Base-by-base conservation (phyloP, 495 filamentous ascomycete genomes). In the Hyaloscypha variabilis region DNA sequence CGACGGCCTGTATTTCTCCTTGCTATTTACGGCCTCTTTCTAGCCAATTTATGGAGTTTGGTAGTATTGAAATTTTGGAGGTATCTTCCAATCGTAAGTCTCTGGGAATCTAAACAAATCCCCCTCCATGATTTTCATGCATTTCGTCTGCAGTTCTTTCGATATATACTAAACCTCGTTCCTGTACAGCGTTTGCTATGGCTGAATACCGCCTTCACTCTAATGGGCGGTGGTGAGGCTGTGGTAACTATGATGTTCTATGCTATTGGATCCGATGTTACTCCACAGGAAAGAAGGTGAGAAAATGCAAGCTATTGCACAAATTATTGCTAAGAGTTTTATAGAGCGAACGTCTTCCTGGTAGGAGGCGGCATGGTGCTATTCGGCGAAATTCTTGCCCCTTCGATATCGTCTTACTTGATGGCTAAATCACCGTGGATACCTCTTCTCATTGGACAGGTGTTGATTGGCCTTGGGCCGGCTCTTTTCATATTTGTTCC, bases 341-440 rank as follows among this genome's bases (percentile, higher is more conserved):
- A 19, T 58, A 85, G 83, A 70, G 77, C 85, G 1, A 72, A 75
- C 11, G 75, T 80, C 11, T 89, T 88, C 70, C 81, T 88, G 66
- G 17, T 81, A 76, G 36, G 75, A 82, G 74, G 76, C 62, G 76
- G 81, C 60, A 74, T 75, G 51, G 67, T 76, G 1, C 78, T 88
- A 72, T 74, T 79, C 1, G 82, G 79, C n/a, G 82, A 83, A 52
- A 78, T 73, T 30, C 49, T 83, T 11, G 81, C 82, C 0, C 84
- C 81, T 21, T 79, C 85, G 8, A 55, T 87, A 2, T 80, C 83
- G 19, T 83, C 85, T 2, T 78, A 76, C 68, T 71, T 88, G 39
- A 90, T 90, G 87, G 67, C 76, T 3, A 64, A 77, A 55, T 79
- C 83, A 34, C 84, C 83, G 0, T 88, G 87, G 80, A 79, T 85